Percentiles rank a stretch among this genome's conserved stretches.
phyloP scores from a whole-genome alignment of 371 early-diverging fungal species.

The Fennellomyces sp. region DNA sequence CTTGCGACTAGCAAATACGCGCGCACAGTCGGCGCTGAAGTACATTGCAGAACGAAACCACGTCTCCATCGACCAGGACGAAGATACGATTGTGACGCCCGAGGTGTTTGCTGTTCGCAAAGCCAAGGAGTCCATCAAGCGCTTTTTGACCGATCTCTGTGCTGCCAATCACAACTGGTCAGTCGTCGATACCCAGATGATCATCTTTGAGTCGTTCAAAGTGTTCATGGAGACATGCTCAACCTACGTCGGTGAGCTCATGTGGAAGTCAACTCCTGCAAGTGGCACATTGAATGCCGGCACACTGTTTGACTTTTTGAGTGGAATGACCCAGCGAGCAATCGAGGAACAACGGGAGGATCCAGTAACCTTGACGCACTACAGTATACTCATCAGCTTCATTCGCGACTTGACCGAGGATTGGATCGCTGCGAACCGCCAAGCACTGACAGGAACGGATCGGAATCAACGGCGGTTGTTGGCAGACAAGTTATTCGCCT shows the following conservation, averaged over 20 bases:
- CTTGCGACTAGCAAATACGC: constrained; percentile 24
- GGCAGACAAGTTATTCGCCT: constrained; percentile 20
- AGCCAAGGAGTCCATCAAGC: constrained; percentile 17
- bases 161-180: constrained; percentile 41
- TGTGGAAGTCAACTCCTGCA: constrained; percentile 31
- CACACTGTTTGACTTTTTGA: constrained; percentile 25
- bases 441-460: constrained; percentile 14
- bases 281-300: not conserved
- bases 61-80: not conserved
- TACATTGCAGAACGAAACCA: constrained; percentile 14
- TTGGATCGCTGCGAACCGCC: constrained; percentile 32
- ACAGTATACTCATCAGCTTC: constrained; percentile 27
- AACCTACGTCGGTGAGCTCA: constrained; percentile 24
- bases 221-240: constrained; percentile 37
- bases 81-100: constrained; percentile 20
- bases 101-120: constrained; percentile 25
- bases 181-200: constrained; percentile 37
- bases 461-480: constrained; percentile 20
- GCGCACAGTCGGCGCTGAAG: constrained; percentile 24
- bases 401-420: constrained; percentile 45
- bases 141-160: constrained; percentile 23
- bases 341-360: constrained; percentile 24
- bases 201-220: constrained; percentile 37
- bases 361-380: constrained; percentile 29
- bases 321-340: constrained; percentile 20